These are phyloP conservation scores for Rubus parviflorus DNA, from an alignment of 306 rosid genomes.

Conservation along the genomic window DNA sequence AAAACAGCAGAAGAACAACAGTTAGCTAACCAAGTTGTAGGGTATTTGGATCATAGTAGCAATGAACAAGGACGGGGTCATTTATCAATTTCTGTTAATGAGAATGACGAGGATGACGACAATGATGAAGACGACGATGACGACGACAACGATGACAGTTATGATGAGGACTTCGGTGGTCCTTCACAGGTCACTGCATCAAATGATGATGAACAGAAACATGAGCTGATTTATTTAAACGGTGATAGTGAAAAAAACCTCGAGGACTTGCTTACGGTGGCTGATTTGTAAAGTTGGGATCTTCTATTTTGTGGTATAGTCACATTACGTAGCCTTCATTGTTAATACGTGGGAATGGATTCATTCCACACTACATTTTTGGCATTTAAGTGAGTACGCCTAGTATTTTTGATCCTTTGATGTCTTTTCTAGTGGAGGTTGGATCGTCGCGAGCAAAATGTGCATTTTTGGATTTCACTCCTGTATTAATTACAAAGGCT, in stretches of 20 bases:
- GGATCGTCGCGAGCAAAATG: neutral
- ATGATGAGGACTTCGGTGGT: constrained; percentile 14
- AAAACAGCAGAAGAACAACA: constrained; percentile 56
- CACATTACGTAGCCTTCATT: neutral
- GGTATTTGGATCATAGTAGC: constrained; percentile 33
- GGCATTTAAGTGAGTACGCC: constrained; percentile 1
- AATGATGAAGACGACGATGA: constrained; percentile 23
- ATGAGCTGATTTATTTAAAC: constrained; percentile 13
- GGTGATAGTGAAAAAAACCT: constrained; percentile 31
- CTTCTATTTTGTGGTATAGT: constrained; percentile 23
- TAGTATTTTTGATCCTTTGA: neutral
- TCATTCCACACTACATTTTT: constrained; percentile 8
- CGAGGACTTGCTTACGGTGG: constrained; percentile 27
- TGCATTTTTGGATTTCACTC: neutral
- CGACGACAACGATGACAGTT: neutral
- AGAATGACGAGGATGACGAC: constrained; percentile 32
- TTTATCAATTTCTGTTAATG: constrained; percentile 24
- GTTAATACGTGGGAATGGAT: neutral
- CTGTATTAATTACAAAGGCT: neutral
- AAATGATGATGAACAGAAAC: constrained; percentile 18
- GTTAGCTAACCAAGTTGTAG: constrained; percentile 57
- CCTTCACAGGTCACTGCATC: constrained; percentile 1
- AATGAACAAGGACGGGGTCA: constrained; percentile 30
- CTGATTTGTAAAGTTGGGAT: constrained; percentile 29
- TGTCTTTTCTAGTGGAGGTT: neutral